Conservation (phyloP, 164 flowering plant genomes). For the Liquidambar formosana region DNA sequence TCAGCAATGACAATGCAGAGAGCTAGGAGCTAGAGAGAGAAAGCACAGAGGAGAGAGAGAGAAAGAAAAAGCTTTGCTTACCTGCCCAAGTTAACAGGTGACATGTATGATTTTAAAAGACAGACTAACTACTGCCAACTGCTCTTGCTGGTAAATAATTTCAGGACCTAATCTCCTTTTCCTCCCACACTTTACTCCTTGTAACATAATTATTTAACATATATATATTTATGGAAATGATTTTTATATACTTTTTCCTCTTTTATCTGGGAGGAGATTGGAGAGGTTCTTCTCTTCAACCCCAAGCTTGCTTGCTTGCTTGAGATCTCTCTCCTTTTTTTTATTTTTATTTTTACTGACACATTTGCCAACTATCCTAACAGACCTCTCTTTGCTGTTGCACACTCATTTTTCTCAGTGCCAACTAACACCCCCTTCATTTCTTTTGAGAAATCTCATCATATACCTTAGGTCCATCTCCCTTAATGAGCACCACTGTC, state of each 20-base stretch:
- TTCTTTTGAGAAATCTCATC: constrained; percentile 30
- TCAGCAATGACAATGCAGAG: constrained; percentile 17
- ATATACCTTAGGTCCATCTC: constrained; percentile 37
- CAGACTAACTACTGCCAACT: constrained; percentile 73
- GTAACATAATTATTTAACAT: constrained; percentile 13
- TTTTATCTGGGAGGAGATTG: constrained; percentile 9
- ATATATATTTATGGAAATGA: no score
- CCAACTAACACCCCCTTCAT: constrained; percentile 48
- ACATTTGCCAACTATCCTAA: constrained; percentile 76
- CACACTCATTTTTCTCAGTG: constrained; percentile 70
- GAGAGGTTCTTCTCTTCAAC: constrained; percentile 76
- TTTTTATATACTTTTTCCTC: neutral
- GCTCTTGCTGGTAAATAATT: constrained; percentile 65
- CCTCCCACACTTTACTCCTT: constrained; percentile 26
- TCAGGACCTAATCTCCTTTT: constrained; percentile 43
- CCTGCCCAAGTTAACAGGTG: constrained; percentile 55
- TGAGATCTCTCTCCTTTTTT: constrained; percentile 23
- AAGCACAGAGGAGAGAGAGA: constrained; percentile 14
- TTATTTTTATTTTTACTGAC: constrained; percentile 84
- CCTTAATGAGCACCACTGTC: constrained; percentile 18
- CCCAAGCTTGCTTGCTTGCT: constrained; percentile 61
- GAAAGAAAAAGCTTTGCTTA: constrained; percentile 36
- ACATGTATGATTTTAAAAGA: constrained; percentile 56
- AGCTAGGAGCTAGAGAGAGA: constrained; percentile 22
- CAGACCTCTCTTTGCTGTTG: constrained; percentile 68